Percentiles rank a stretch among this genome's conserved stretches.
phyloP scores from a whole-genome alignment of 805 yeast genomes.

The Metschnikowia vanudenii region DNA sequence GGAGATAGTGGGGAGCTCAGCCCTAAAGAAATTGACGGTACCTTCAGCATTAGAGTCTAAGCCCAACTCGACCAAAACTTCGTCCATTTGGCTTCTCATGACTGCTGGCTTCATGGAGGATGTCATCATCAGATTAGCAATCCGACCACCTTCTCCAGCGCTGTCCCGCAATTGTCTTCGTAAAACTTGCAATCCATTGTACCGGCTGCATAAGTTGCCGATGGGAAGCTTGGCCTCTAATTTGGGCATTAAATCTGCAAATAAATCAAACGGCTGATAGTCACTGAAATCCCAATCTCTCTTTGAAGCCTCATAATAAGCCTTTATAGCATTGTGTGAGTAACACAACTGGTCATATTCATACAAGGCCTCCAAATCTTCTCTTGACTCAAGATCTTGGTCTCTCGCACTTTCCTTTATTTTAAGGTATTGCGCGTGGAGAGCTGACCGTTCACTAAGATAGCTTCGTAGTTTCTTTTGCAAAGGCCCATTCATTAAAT shows the following conservation, averaged over 20 bases:
- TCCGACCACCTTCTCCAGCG: constrained; percentile 33
- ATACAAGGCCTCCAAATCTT: constrained; percentile 20
- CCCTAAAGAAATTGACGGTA: constrained; percentile 1
- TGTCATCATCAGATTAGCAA: constrained; percentile 19
- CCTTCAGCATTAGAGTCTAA: background rate
- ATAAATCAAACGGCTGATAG: constrained; percentile 18
- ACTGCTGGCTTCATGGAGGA: constrained; percentile 4
- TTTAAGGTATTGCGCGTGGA: constrained; percentile 11
- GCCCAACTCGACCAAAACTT: background rate
- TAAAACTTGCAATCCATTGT: constrained; percentile 27
- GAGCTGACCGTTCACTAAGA: constrained; percentile 8
- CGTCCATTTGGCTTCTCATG: background rate
- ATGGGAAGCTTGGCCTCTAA: constrained; percentile 26
- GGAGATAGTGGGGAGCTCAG: background rate
- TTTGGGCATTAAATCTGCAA: constrained; percentile 17
- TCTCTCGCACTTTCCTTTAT: constrained; percentile 1
- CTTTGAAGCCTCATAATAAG: constrained; percentile 26
- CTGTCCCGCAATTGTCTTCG: constrained; percentile 30
- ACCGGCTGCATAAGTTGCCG: constrained; percentile 20
- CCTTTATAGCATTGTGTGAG: constrained; percentile 24
- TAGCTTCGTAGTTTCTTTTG: constrained; percentile 15
- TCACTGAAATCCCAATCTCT: constrained; percentile 15
- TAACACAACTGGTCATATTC: constrained; percentile 29
- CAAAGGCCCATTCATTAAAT: constrained; percentile 14
- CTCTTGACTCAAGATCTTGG: constrained; percentile 13